These are phyloP conservation scores for Danielozyma ontarioensis DNA, from an alignment of 805 yeast genomes.

Conservation along the genomic window DNA sequence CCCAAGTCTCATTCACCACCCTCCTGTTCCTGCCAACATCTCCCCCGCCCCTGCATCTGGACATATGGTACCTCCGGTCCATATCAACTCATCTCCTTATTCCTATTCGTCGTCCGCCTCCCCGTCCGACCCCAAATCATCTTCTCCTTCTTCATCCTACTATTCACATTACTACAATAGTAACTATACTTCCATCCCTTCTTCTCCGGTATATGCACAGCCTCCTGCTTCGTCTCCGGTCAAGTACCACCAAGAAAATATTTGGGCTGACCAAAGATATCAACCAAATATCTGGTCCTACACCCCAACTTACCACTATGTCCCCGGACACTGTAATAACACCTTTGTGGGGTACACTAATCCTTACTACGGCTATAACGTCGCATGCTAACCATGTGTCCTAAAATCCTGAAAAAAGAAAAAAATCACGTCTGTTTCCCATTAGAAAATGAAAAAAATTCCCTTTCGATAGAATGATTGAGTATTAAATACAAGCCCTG, in stretches of 20 bases:
- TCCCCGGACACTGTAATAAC: constrained; percentile 8
- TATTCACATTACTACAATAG: no score
- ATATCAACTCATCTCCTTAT: no score
- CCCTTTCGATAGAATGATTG: no score
- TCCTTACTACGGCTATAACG: constrained; percentile 31
- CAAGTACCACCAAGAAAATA: neutral
- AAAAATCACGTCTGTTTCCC: no score
- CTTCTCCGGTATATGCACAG: neutral
- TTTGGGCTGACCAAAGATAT: neutral
- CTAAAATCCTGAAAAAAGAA: neutral
- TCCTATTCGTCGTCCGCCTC: no score
- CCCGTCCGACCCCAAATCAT: no score
- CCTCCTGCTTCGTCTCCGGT: neutral
- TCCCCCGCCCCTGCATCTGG: no score
- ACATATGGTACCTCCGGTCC: no score
- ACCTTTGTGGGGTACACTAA: constrained; percentile 31
- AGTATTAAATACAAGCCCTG: no score
- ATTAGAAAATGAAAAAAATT: no score
- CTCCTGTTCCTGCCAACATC: neutral
- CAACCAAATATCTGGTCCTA: constrained; percentile 19
- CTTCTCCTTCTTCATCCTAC: no score
- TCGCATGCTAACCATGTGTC: constrained; percentile 21
- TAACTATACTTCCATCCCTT: neutral
- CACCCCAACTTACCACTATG: constrained; percentile 15
- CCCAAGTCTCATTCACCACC: neutral